Evolutionary conservation across 2,329 filamentous ascomycete genomes (phyloP).

Genomic region (Tolypocladium inflatum): DNA sequence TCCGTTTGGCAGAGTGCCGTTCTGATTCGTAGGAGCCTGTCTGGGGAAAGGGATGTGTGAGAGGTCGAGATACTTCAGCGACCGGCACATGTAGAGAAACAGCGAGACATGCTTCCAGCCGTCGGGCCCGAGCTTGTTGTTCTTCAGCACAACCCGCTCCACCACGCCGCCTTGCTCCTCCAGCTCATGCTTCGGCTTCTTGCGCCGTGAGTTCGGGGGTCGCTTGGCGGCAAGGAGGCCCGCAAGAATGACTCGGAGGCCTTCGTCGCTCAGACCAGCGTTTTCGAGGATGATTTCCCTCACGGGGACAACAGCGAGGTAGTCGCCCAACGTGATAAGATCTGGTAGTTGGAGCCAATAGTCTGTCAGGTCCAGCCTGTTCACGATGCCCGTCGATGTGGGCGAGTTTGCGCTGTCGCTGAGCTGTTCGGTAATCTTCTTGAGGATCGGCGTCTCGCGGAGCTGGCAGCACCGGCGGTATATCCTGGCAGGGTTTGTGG

Average conservation of each 20-base stretch:
- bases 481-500: slow-evolving; percentile 83
- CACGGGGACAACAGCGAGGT: slow-evolving; percentile 85
- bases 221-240: slow-evolving; percentile 74
- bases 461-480: slow-evolving; percentile 93
- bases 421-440: slow-evolving; percentile 85
- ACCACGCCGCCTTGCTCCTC: slow-evolving; percentile 60
- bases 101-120: slow-evolving; percentile 88
- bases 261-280: slow-evolving; percentile 78
- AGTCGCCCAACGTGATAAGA: slow-evolving; percentile 81
- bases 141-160: slow-evolving; percentile 79
- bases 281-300: slow-evolving; percentile 80
- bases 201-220: slow-evolving; percentile 42
- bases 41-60: slow-evolving; percentile 73
- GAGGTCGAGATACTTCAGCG: slow-evolving; percentile 76
- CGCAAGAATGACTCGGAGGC: slow-evolving; percentile 75
- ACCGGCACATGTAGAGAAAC: slow-evolving; percentile 83
- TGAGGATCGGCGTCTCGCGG: slow-evolving; percentile 83
- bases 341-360: slow-evolving; percentile 79
- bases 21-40: slow-evolving; percentile 19
- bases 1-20: slow-evolving; percentile 21
- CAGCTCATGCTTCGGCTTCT: slow-evolving; percentile 32
- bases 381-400: slow-evolving; percentile 63
- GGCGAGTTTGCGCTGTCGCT: slow-evolving; percentile 58
- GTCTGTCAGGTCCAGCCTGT: slow-evolving; percentile 73
- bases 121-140: slow-evolving; percentile 79